Evolutionary conservation across 148 eudicot genomes (phyloP).

Genomic region (Fagopyrum esculentum): DNA sequence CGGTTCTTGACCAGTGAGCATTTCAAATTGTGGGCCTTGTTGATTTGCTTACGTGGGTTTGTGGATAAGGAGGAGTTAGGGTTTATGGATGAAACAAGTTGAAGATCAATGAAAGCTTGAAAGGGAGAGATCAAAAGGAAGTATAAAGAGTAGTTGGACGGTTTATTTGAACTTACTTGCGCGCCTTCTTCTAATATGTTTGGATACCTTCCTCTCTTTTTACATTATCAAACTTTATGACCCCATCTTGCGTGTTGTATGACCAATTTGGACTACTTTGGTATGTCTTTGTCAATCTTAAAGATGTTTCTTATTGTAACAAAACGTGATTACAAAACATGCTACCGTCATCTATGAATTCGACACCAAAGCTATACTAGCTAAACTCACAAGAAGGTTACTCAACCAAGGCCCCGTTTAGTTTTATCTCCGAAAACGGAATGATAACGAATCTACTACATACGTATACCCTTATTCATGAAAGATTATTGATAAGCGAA

Average conservation of each 20-base stretch:
- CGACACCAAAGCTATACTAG: neutral
- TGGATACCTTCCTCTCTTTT: neutral
- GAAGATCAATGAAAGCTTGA: constrained; percentile 2
- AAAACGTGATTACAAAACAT: neutral
- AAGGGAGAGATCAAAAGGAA: neutral
- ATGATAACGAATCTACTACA: no score
- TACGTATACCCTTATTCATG: no score
- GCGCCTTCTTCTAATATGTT: neutral
- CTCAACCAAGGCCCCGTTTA: no score
- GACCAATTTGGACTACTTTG: neutral
- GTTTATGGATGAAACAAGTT: neutral
- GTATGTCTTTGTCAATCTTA: neutral
- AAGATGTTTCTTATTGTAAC: neutral
- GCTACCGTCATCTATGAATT: neutral
- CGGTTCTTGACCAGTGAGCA: neutral
- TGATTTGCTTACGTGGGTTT: neutral
- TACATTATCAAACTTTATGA: neutral
- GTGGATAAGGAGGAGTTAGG: neutral
- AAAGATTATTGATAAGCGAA: no score
- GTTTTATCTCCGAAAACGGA: no score
- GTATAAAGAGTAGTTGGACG: neutral
- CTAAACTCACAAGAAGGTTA: no score
- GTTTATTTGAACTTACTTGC: neutral
- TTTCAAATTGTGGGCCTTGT: neutral
- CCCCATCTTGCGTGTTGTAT: neutral